A percentile compares a stretch with the other conserved stretches of the same genome.
Conservation (phyloP, 2,329 filamentous ascomycete genomes). For the Cyclaneusma minus region DNA sequence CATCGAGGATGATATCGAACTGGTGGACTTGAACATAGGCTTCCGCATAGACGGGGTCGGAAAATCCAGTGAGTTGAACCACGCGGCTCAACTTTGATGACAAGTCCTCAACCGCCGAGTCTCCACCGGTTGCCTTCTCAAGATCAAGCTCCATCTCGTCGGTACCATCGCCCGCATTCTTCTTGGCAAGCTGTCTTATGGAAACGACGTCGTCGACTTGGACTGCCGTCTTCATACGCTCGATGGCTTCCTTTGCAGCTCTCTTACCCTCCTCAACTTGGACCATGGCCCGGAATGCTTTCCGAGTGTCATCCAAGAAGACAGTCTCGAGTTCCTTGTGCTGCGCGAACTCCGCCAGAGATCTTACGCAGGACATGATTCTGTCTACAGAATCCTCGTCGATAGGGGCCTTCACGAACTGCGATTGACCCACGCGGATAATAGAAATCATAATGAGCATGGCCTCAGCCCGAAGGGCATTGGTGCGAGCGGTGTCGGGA, state of each 20-base stretch:
- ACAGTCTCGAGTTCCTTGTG: conserved; percentile 84
- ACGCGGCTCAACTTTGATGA: conserved; percentile 91
- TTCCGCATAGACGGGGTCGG: conserved; percentile 95
- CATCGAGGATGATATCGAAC: conserved; percentile 95
- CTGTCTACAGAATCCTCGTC: conserved; percentile 97
- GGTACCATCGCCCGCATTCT: conserved; percentile 64
- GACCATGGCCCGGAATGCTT: conserved; percentile 94
- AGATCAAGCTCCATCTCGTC: conserved; percentile 84
- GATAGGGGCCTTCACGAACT: conserved; percentile 93
- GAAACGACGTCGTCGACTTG: conserved; percentile 91
- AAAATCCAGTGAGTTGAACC: conserved; percentile 95
- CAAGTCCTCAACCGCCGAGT: conserved; percentile 69
- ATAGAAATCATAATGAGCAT: conserved; percentile 99
- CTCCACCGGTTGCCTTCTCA: conserved; percentile 86
- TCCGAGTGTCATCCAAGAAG: conserved; percentile 87
- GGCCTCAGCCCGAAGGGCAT: conserved; percentile 85
- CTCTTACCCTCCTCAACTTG: conserved; percentile 96
- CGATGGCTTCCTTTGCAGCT: conserved; percentile 79
- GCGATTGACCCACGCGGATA: conserved; percentile 93
- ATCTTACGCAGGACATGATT: conserved; percentile 94
- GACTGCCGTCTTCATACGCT: conserved; percentile 85
- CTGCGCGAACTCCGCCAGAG: conserved; percentile 75
- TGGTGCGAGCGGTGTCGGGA: conserved; percentile 69
- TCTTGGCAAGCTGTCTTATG: conserved; percentile 87
- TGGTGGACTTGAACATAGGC: conserved; percentile 98